Conservation (phyloP, 805 yeast species). For the Hemisphaericaspora nanyangensis region DNA sequence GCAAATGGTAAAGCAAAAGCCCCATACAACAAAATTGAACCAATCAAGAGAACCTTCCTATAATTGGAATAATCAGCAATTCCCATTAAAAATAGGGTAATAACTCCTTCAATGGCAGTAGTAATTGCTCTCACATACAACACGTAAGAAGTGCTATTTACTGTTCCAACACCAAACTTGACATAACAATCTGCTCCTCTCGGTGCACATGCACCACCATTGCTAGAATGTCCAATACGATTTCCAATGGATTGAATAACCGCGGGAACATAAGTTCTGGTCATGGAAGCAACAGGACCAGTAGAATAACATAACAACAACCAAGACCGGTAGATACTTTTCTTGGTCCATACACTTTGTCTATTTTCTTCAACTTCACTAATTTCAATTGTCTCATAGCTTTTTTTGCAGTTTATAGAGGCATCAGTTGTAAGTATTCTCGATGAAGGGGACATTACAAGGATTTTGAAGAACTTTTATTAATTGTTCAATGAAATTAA, state of each 20-base stretch:
- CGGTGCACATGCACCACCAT: conserved; percentile 19
- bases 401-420: no score
- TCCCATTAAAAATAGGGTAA: conserved; percentile 34
- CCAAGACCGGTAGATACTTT: conserved; percentile 28
- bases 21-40: conserved; percentile 30
- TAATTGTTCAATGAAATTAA: no score
- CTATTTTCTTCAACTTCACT: not conserved
- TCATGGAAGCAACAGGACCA: conserved; percentile 42
- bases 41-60: conserved; percentile 29
- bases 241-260: conserved; percentile 34
- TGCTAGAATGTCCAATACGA: conserved; percentile 22
- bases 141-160: conserved; percentile 34
- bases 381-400: not conserved
- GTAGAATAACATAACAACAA: conserved; percentile 35
- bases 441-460: no score
- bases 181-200: conserved; percentile 38
- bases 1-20: conserved; percentile 33
- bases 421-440: no score
- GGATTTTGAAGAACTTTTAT: no score
- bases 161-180: conserved; percentile 28
- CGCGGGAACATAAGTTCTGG: conserved; percentile 39
- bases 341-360: conserved; percentile 15
- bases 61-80: conserved; percentile 38
- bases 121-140: conserved; percentile 33
- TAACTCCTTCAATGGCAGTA: conserved; percentile 35